Conservation (phyloP, 371 early-diverging fungal genomes). For the Lichtheimia ramosa region DNA sequence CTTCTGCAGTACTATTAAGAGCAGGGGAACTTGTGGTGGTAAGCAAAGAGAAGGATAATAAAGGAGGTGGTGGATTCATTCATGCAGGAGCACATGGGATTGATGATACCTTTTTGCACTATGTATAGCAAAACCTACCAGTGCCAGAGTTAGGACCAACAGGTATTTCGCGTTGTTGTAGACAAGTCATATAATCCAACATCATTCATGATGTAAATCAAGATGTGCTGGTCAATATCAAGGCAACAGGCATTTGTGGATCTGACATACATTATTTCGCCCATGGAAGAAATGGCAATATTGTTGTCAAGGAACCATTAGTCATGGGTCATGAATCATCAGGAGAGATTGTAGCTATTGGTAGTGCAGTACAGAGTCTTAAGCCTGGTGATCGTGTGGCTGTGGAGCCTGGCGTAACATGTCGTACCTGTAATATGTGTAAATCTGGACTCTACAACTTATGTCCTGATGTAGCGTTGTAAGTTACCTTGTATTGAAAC, state of each 20-base stretch:
- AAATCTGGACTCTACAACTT: slow-evolving; percentile 46
- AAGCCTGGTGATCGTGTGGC: slow-evolving; percentile 72
- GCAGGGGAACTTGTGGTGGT: background rate
- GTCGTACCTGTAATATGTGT: slow-evolving; percentile 57
- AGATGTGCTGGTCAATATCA: slow-evolving; percentile 48
- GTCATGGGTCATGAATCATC: slow-evolving; percentile 80
- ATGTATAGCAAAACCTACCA: slow-evolving; percentile 22
- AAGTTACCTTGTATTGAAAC: slow-evolving; percentile 5
- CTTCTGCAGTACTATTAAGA: background rate
- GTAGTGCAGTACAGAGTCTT: slow-evolving; percentile 49
- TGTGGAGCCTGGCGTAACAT: slow-evolving; percentile 66
- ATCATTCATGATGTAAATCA: background rate
- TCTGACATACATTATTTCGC: slow-evolving; percentile 49
- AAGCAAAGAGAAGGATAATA: background rate
- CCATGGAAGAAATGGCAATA: slow-evolving; percentile 37
- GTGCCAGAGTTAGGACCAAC: slow-evolving; percentile 21
- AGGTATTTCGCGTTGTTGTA: slow-evolving; percentile 9
- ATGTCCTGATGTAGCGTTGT: slow-evolving; percentile 47
- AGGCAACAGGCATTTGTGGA: slow-evolving; percentile 51
- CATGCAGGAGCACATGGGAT: background rate
- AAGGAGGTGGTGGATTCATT: background rate
- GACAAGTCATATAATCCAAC: background rate
- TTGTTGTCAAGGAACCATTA: slow-evolving; percentile 48
- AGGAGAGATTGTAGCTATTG: slow-evolving; percentile 61
- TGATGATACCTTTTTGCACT: background rate